Evolutionary conservation across 2,329 filamentous ascomycete genomes (phyloP).

Genomic region (Xenoacremonium recifei): DNA sequence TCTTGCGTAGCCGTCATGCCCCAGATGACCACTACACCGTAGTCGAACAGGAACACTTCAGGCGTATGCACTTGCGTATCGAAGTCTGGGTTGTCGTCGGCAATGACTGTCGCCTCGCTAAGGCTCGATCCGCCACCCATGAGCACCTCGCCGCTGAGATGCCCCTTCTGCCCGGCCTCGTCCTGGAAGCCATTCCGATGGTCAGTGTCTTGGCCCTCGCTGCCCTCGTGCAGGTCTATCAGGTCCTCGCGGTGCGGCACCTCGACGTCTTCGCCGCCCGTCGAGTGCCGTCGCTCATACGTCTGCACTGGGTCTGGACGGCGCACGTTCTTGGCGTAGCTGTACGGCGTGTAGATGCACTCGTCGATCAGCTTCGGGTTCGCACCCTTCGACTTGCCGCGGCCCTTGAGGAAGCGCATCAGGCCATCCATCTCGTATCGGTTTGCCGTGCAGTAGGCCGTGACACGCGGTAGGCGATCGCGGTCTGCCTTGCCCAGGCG

Average conservation of each 20-base stretch:
- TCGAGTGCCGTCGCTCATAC: slow-evolving; percentile 70
- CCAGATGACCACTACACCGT: slow-evolving; percentile 97
- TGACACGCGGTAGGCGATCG: slow-evolving; percentile 82
- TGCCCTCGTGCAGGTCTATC: slow-evolving; percentile 61
- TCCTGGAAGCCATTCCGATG: slow-evolving; percentile 27
- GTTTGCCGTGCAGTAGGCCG: slow-evolving; percentile 93
- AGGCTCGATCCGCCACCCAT: slow-evolving; percentile 34
- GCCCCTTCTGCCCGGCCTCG: slow-evolving; percentile 23
- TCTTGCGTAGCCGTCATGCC: slow-evolving; percentile 93
- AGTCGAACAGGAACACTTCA: slow-evolving; percentile 94
- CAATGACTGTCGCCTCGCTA: slow-evolving; percentile 36
- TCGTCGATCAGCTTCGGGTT: slow-evolving; percentile 94
- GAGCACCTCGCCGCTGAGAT: slow-evolving; percentile 32
- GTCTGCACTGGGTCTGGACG: slow-evolving; percentile 39
- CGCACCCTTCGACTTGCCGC: slow-evolving; percentile 72
- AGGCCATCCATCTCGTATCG: slow-evolving; percentile 87
- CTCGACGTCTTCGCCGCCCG: slow-evolving; percentile 61
- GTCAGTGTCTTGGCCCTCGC: slow-evolving; percentile 31
- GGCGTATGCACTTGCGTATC: slow-evolving; percentile 88
- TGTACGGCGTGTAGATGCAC: slow-evolving; percentile 94
- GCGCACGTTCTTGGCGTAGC: slow-evolving; percentile 57
- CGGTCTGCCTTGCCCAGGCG: slow-evolving; percentile 91
- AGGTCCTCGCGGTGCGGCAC: slow-evolving; percentile 55
- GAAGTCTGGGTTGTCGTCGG: slow-evolving; percentile 64
- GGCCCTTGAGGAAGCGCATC: slow-evolving; percentile 87